Evolutionary conservation across 331 rosid genomes (phyloP), one percentile per base, ranked within the genome.

Genomic region (Pyracantha coccinea): DNA sequence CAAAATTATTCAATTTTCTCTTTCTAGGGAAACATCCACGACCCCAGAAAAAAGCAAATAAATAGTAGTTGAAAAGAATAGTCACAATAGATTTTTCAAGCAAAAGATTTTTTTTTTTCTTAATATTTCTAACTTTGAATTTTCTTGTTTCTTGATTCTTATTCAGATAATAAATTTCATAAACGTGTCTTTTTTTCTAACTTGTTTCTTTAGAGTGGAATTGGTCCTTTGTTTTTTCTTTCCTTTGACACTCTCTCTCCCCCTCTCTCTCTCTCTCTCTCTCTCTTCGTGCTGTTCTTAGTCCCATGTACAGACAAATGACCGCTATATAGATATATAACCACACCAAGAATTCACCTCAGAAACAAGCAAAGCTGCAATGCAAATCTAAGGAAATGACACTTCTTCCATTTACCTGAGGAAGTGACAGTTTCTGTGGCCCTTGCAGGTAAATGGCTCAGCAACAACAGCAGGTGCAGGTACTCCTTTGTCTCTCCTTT

Each of bases 401-500:
- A 70, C 9, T 16, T 38, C 12, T 62, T 77, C 33, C 27, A 6
- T 25, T 38, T 12, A 74, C 67, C 71, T 69, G 64, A 81, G 76
- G 69, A 68, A 27, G 54, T 6, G 54, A 47, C 55, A 8, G 53
- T 13, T 15, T 8, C 7, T 6, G 28, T 13, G 41, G 44, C 23
- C 31, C 71, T 44, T 38, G 14, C 63, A 75, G 41, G 62, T 73
- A 88, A 47, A 47, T 90, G 96, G 85, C 88, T 78, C 85, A 80
- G 64, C 61, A 55, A 21, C 96, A 83, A 66, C 96, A 88, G 89
- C 96, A 90, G 11, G 3, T 35, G 41, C 41, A 35, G 91, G 89
- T 88, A 73, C 45, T 57, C 24, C 73, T 53, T 72, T 80, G 83
- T 80, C 86, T 67, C 32, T 60, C 58, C 55, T 59, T 67, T 25